Base-by-base conservation (phyloP, 371 early-diverging fungal genomes). In the Circinella minor region DNA sequence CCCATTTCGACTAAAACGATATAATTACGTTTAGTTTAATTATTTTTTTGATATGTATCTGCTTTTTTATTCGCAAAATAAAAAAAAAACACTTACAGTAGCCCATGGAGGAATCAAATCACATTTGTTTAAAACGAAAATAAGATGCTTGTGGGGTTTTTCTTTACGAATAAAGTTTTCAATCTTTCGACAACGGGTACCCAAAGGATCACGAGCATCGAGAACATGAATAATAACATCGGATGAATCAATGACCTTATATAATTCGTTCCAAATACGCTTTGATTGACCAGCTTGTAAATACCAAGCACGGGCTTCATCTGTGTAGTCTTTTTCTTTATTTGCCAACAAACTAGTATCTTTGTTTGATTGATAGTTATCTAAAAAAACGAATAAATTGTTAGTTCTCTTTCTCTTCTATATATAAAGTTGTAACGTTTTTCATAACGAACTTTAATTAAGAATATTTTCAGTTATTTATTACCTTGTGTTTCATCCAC, bases 71-170 rank as follows among this genome's bases (percentile, higher is more conserved):
- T 47, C 14, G 4, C 8, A 51, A 8, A 51, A 51, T 18, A 66
- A n/a, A n/a, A 36, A 15, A 51, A 38, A 38, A 43, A 14, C 7
- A 55, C 88, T 84, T 73, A 94, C 94, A 18, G 99, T 99, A n/a
- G 98, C 98, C 95, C 97, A 96, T 48, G 99, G 98, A 34, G 99
- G 99, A 3, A 99, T 96, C 67, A 99, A 84, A 88, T 99, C 99
- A 72, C 97, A 97, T 87, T 99, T 99, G 93, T 99, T 99, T 54
- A 99, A 89, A n/a, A 99, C 89, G 83, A 95, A 99, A 49, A 99
- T 90, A 70, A 99, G 72, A 75, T 99, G 99, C 86, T 99, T 99
- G 86, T 99, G 99, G 48, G 90, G 88, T 46, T 94, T 95, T 78
- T 99, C 97, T 71, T 95, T 95, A 79, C 95, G 94, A 43, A 99